Evolutionary conservation across 164 flowering plant genomes (phyloP), one percentile per base, ranked within the genome.

Genomic region (Malania oleifera): DNA sequence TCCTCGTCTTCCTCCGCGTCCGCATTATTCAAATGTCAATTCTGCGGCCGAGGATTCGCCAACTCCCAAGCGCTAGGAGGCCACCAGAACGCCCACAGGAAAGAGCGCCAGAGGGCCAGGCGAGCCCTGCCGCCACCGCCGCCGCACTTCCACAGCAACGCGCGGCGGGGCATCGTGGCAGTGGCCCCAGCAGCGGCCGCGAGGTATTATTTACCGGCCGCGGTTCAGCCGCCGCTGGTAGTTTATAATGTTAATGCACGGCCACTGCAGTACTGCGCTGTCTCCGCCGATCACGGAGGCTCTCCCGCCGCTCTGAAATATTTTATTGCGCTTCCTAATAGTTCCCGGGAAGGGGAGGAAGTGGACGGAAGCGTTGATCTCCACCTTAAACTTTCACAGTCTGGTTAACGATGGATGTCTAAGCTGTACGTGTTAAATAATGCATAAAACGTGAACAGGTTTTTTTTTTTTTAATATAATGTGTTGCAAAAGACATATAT

Each of bases 1-100:
- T n/a, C n/a, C n/a, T n/a, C n/a, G n/a, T n/a, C n/a, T n/a, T n/a
- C n/a, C n/a, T n/a, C n/a, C n/a, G n/a, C n/a, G n/a, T n/a, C n/a
- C n/a, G n/a, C n/a, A n/a, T n/a, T n/a, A 12, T 75, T 75, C 57
- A 46, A 57, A 53, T 75, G 79, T 28, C 72, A 67, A 5, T 75
- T 66, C 27, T 75, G 79, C 67, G 49, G 56, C 10, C 57, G 76
- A 51, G 67, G 43, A 1, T 75, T 75, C 28, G 61, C 70, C 19
- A 75, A 69, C 51, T 72, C 72, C 3, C 79, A 75, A 38, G 79
- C 79, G 1, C 66, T 75, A 2, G 79, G 79, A 0, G 79, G 79
- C 52, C 79, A 72, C 41, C 79, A 72, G 28, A 75, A 75, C 55
- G 79, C 79, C 0, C 79, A 75, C 70, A 69, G 70, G 57, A 57